phyloP scores from a whole-genome alignment of 2,329 filamentous ascomycete species.

The Fusarium pseudocircinatum region DNA sequence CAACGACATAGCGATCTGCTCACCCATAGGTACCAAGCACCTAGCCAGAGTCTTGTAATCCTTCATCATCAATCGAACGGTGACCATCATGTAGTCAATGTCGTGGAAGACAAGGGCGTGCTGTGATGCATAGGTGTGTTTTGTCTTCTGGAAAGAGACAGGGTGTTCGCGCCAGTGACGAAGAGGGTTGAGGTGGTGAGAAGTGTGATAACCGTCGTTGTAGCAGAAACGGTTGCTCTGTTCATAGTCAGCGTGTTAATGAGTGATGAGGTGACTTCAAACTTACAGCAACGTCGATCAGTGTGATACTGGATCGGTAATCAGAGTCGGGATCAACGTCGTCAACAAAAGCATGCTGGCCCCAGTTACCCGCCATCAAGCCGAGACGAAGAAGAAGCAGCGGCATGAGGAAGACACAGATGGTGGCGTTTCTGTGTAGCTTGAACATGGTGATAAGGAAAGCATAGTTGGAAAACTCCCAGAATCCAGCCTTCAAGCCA shows the following conservation, averaged over 20 bases:
- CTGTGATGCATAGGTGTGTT: conserved; percentile 72
- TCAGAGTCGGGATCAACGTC: conserved; percentile 79
- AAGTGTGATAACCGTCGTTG: conserved; percentile 86
- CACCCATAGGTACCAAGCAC: conserved; percentile 78
- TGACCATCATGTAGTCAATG: conserved; percentile 84
- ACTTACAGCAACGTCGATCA: conserved; percentile 80
- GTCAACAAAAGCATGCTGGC: conserved; percentile 84
- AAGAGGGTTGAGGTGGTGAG: conserved; percentile 80
- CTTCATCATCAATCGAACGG: conserved; percentile 72
- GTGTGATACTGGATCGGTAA: conserved; percentile 79
- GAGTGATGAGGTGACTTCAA: too few species aligned
- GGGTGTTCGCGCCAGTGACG: conserved; percentile 87
- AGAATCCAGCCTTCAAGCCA: conserved; percentile 67
- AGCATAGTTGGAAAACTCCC: conserved; percentile 69
- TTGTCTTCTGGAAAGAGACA: conserved; percentile 74
- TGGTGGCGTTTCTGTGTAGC: conserved; percentile 64
- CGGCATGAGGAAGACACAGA: conserved; percentile 74
- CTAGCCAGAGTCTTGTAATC: conserved; percentile 76
- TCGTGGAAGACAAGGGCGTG: conserved; percentile 81
- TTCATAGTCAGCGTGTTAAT: neutral
- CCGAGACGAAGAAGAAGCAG: conserved; percentile 73
- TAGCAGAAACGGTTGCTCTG: conserved; percentile 84
- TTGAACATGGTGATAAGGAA: conserved; percentile 59
- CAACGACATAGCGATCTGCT: conserved; percentile 73
- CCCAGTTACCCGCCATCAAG: conserved; percentile 86